A percentile compares a stretch with the other conserved stretches of the same genome.
Conservation (phyloP, 306 rosid genomes). For the Rubus parviflorus region DNA sequence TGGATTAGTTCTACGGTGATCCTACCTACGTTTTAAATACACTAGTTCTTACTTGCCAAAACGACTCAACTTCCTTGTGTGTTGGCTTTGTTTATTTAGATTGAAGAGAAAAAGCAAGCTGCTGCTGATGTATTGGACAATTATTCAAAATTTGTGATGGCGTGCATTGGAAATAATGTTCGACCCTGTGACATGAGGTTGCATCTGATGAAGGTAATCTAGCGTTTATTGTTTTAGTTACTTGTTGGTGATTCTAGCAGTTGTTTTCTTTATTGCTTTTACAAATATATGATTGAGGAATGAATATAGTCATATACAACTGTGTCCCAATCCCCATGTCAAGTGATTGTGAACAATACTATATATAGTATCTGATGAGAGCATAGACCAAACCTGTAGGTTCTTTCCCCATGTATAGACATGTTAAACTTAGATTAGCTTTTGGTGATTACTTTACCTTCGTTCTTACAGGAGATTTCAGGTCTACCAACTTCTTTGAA, state of each 20-base stretch:
- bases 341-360: neutral
- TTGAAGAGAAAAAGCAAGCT: slow-evolving; percentile 74
- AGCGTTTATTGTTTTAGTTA: neutral
- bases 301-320: neutral
- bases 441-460: slow-evolving; percentile 17
- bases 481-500: slow-evolving; percentile 76
- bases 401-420: slow-evolving; percentile 3
- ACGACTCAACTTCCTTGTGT: neutral
- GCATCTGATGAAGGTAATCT: slow-evolving; percentile 89
- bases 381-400: neutral
- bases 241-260: neutral
- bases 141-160: slow-evolving; percentile 84
- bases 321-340: neutral
- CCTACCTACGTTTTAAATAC: too few species aligned
- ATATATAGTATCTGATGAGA: neutral
- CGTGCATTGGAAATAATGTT: slow-evolving; percentile 66
- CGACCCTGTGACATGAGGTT: slow-evolving; percentile 80
- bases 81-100: slow-evolving; percentile 36
- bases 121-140: slow-evolving; percentile 83
- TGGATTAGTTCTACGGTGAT: too few species aligned
- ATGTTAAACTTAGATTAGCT: neutral
- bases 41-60: neutral
- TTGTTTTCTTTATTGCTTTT: neutral
- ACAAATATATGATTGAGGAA: neutral
- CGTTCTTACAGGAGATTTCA: slow-evolving; percentile 63